These are phyloP conservation scores for Alternaria brassicae DNA, from an alignment of 2,329 filamentous ascomycete genomes.

Conservation along the genomic window DNA sequence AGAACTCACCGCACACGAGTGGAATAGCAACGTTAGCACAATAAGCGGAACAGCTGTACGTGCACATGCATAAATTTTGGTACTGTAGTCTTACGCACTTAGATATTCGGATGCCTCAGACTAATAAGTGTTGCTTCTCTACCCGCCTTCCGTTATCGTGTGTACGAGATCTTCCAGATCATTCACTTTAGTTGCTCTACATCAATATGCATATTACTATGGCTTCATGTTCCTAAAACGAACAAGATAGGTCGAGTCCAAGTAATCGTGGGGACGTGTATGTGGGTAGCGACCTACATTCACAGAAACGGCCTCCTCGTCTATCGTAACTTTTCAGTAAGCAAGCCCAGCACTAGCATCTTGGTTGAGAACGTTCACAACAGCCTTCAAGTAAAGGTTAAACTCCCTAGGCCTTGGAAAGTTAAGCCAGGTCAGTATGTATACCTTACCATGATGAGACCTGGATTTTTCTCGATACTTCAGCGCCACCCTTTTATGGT, in stretches of 20 bases:
- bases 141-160: not conserved
- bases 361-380: slow-evolving; percentile 16
- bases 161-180: slow-evolving; percentile 13
- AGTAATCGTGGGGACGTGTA: slow-evolving; percentile 7
- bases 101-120: slow-evolving; percentile 6
- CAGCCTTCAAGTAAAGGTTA: slow-evolving; percentile 16
- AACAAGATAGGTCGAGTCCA: slow-evolving; percentile 7
- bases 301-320: slow-evolving; percentile 17
- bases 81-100: not conserved
- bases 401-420: slow-evolving; percentile 17
- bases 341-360: slow-evolving; percentile 12
- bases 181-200: slow-evolving; percentile 17
- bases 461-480: slow-evolving; percentile 18
- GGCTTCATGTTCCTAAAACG: slow-evolving; percentile 10
- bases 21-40: not conserved
- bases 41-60: slow-evolving; percentile 3
- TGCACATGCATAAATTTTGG: not conserved
- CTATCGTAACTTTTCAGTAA: slow-evolving; percentile 24
- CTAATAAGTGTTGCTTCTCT: slow-evolving; percentile 14
- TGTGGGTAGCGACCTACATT: slow-evolving; percentile 13
- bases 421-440: slow-evolving; percentile 22
- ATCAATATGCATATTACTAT: slow-evolving; percentile 17
- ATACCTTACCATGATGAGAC: slow-evolving; percentile 19
- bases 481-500: slow-evolving; percentile 26
- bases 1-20: slow-evolving; percentile 4